phyloP scores from a whole-genome alignment of 176 grass and related monocot species.

The Triticum aestivum region DNA sequence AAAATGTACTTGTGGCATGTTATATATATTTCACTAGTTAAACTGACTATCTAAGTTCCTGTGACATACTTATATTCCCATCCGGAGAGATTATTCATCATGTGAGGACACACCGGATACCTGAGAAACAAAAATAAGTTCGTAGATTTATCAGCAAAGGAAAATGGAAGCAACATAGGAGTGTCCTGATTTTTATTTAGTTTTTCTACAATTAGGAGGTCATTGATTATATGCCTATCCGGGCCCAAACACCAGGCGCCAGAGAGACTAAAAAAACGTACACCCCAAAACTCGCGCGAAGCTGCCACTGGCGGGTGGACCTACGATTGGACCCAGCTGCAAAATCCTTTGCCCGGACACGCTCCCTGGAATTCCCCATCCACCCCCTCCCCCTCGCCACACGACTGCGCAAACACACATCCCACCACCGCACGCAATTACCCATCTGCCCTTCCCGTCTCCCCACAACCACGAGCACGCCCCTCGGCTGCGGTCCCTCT shows the following conservation, averaged over 20 bases:
- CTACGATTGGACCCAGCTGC: fast-evolving
- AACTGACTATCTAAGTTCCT: too few species aligned
- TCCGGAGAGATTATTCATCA: too few species aligned
- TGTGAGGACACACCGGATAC: too few species aligned
- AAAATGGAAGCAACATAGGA: not conserved
- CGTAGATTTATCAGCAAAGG: too few species aligned
- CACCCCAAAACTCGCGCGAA: not conserved
- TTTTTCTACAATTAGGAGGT: too few species aligned
- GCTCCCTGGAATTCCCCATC: not conserved
- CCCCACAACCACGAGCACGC: not conserved
- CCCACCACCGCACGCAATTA: not conserved
- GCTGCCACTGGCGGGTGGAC: not conserved
- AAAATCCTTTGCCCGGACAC: not conserved
- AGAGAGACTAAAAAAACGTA: not conserved
- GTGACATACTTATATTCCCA: too few species aligned
- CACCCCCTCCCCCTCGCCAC: not conserved
- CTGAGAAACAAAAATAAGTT: too few species aligned
- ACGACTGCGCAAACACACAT: not conserved
- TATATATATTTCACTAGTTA: too few species aligned
- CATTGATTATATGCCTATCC: not conserved
- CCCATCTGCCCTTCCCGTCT: fast-evolving
- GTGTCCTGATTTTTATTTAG: too few species aligned
- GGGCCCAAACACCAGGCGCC: not conserved
- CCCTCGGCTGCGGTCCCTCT: fast-evolving
- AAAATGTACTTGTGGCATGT: too few species aligned